phyloP scores from a whole-genome alignment of 2,329 filamentous ascomycete genomes.

The Penicillium aurantiogriseum region DNA sequence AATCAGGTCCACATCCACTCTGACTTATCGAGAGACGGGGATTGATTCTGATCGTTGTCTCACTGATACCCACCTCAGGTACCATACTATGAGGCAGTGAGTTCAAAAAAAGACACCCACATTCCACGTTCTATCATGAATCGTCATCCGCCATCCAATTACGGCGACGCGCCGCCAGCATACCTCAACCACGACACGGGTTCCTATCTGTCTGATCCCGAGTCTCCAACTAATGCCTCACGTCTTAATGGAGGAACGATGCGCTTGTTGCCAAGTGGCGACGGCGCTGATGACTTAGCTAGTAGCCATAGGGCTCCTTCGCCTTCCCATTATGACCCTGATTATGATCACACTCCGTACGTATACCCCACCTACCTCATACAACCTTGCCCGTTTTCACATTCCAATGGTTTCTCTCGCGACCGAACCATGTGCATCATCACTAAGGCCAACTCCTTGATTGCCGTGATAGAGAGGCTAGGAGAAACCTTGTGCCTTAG shows the following conservation, averaged over 20 bases:
- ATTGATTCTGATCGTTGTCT: conserved; percentile 1
- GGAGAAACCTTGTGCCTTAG: neutral
- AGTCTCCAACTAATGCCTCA: conserved; percentile 26
- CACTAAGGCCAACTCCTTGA: conserved; percentile 6
- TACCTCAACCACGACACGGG: conserved; percentile 36
- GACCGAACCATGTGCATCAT: conserved; percentile 16
- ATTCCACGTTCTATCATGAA: conserved; percentile 26
- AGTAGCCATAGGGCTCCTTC: conserved; percentile 28
- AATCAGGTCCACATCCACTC: conserved; percentile 5
- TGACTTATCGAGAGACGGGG: conserved; percentile 2
- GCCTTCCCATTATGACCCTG: conserved; percentile 29
- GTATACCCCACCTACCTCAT: conserved; percentile 28
- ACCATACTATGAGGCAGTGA: conserved; percentile 21
- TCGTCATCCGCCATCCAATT: conserved; percentile 34
- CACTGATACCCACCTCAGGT: neutral
- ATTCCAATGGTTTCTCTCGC: conserved; percentile 28
- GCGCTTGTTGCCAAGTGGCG: conserved; percentile 45
- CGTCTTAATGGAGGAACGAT: conserved; percentile 43
- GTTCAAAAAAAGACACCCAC: conserved; percentile 6
- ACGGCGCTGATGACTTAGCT: conserved; percentile 35
- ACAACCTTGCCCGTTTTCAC: conserved; percentile 14
- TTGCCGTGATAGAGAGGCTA: conserved; percentile 9
- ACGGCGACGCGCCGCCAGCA: conserved; percentile 45
- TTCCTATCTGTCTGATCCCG: conserved; percentile 31
- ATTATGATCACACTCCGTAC: conserved; percentile 38